Evolutionary conservation across 2,329 filamentous ascomycete genomes (phyloP), one percentile per base, ranked within the genome.

Genomic region (Ophiosphaerella herpotricha): DNA sequence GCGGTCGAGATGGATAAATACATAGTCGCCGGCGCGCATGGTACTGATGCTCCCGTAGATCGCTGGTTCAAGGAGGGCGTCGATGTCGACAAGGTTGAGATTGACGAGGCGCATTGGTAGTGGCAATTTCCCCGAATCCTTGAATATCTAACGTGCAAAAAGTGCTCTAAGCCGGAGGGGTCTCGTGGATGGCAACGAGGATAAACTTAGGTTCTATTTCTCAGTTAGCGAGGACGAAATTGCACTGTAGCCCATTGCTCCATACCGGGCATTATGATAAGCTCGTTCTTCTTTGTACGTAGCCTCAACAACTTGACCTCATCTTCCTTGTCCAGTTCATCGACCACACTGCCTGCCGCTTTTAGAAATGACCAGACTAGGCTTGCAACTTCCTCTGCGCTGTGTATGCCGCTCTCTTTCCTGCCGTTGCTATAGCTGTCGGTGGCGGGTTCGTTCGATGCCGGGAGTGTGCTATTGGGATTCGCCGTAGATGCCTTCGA

Each of bases 261-360:
- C 72, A 39, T 69, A 80, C 79, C 79, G 45, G 89, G 89, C 16
- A 93, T 87, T 65, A 94, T 90, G 51, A 94, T 87, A 55, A 94
- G 76, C 72, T 95, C 90, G 62, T 91, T 88, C 72, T 89, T 91
- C 77, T 86, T 91, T n/a, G 89, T 93, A 58, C 90, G 82, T 57
- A 95, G 70, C 55, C 89, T 81, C 43, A 94, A 74, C 40, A 94
- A 77, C 74, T 87, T 91, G 55, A 92, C 74, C 68, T 92, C 89
- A 64, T 94, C 90, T 76, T 91, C 87, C 29, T 81, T 79, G 66
- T 92, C 89, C 62, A 93, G 76, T 52, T 87, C 87, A 55, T 86
- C 80, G n/a, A 91, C 85, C 58, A 93, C 75, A 35, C 79, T 82
- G 14, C 85, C 87, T 1, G 89, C 87, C 8, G 80, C 81, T 58